phyloP scores from a whole-genome alignment of 345 rosid species.

The Salix brachista region DNA sequence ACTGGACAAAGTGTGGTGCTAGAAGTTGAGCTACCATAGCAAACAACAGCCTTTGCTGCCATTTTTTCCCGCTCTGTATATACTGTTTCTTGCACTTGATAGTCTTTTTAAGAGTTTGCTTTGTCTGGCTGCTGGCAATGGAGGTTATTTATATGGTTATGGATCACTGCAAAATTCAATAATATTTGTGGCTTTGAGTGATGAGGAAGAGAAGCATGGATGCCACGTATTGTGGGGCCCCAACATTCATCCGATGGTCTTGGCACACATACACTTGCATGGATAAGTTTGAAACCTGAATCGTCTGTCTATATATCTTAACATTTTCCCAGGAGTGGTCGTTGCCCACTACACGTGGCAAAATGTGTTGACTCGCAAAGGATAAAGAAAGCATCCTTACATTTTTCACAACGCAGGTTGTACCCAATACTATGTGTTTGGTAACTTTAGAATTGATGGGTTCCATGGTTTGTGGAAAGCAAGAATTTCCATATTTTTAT shows the following conservation, averaged over 20 bases:
- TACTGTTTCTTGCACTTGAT: not conserved
- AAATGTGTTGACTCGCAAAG: not conserved
- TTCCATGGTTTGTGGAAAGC: too few species aligned
- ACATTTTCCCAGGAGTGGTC: conserved; percentile 21
- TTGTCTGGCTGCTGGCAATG: not conserved
- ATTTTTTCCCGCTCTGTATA: conserved; percentile 6
- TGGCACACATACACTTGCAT: not conserved
- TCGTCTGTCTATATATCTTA: not conserved
- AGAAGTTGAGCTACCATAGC: conserved; percentile 23
- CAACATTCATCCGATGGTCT: conserved; percentile 7
- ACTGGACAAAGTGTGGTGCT: conserved; percentile 19
- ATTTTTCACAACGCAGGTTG: too few species aligned
- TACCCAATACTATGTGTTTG: too few species aligned
- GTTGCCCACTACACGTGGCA: conserved; percentile 1
- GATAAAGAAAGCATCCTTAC: too few species aligned
- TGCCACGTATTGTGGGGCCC: conserved; percentile 25
- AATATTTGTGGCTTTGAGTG: not conserved
- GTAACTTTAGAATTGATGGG: too few species aligned
- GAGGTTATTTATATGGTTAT: not conserved
- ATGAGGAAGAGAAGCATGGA: not conserved
- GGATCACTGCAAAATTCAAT: too few species aligned
- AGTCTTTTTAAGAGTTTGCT: not conserved
- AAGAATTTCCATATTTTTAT: too few species aligned
- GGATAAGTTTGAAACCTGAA: conserved; percentile 19
- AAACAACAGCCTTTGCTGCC: conserved; percentile 30